Percentiles rank a stretch among this genome's conserved stretches.
Evolutionary conservation across 179 eudicot species (phyloP).

Genomic region (Spinacia oleracea): DNA sequence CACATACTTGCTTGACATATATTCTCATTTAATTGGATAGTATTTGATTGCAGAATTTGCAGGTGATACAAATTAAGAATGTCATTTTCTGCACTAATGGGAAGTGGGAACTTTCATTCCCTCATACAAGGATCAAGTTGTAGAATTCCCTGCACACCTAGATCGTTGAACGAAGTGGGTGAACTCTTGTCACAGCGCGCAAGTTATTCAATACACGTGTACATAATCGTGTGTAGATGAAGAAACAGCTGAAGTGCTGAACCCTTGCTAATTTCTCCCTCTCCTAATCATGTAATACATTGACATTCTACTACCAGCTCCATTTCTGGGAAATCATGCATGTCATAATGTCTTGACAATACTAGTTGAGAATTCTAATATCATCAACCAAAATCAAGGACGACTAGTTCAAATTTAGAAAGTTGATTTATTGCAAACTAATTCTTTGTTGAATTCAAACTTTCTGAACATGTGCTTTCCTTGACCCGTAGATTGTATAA

Average conservation of each 20-base stretch:
- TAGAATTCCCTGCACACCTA: background rate
- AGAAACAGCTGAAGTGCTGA: background rate
- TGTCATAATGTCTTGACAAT: background rate
- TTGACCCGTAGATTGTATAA: constrained; percentile 20
- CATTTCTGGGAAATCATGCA: background rate
- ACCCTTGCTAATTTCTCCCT: background rate
- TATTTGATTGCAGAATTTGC: background rate
- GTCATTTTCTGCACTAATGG: no score
- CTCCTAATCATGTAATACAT: background rate
- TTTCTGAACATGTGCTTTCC: constrained; percentile 10
- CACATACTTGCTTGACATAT: no score
- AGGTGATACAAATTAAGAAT: background rate
- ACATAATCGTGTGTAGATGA: background rate
- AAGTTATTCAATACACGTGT: background rate
- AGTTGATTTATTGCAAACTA: constrained; percentile 2
- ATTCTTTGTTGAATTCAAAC: constrained; percentile 13
- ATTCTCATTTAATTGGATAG: background rate
- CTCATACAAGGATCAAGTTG: background rate
- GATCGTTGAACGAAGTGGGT: background rate
- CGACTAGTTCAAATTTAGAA: background rate
- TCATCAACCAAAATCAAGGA: background rate
- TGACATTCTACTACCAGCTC: background rate
- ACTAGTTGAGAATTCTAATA: background rate
- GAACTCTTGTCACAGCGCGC: background rate
- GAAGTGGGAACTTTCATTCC: background rate